These are phyloP conservation scores for Fusarium sp. DNA, from an alignment of 2,329 filamentous ascomycete genomes.

Conservation along the genomic window DNA sequence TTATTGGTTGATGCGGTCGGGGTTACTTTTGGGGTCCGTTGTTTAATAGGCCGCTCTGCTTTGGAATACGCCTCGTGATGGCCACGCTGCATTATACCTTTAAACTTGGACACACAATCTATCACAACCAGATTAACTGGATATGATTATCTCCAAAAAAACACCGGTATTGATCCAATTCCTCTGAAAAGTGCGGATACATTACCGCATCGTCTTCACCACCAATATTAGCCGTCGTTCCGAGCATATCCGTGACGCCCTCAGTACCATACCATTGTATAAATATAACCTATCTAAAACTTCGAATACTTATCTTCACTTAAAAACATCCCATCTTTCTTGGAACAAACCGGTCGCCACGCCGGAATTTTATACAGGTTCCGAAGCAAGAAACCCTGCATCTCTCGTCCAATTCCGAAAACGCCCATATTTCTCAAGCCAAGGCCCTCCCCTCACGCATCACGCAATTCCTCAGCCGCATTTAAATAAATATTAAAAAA, in stretches of 20 bases:
- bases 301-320: too few relatives aligned
- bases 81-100: neutral
- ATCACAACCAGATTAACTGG: too few relatives aligned
- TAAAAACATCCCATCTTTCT: neutral
- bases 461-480: slow-evolving; percentile 1
- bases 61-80: slow-evolving; percentile 2
- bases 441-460: neutral
- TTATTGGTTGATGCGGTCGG: neutral
- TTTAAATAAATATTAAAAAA: neutral
- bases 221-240: neutral
- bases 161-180: too few relatives aligned
- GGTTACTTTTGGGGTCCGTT: slow-evolving; percentile 3
- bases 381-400: slow-evolving; percentile 2
- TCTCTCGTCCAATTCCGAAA: neutral
- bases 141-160: too few relatives aligned
- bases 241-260: neutral
- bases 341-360: neutral
- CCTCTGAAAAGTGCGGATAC: too few relatives aligned
- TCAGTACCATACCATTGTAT: neutral
- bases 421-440: neutral
- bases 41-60: slow-evolving; percentile 12
- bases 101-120: too few relatives aligned
- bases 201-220: too few relatives aligned
- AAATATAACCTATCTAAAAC: too few relatives aligned
- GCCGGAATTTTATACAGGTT: neutral